Percentiles rank a stretch among this genome's conserved stretches.
phyloP scores from a whole-genome alignment of 2,329 filamentous ascomycete species.

The Phyllosticta ampelicida region DNA sequence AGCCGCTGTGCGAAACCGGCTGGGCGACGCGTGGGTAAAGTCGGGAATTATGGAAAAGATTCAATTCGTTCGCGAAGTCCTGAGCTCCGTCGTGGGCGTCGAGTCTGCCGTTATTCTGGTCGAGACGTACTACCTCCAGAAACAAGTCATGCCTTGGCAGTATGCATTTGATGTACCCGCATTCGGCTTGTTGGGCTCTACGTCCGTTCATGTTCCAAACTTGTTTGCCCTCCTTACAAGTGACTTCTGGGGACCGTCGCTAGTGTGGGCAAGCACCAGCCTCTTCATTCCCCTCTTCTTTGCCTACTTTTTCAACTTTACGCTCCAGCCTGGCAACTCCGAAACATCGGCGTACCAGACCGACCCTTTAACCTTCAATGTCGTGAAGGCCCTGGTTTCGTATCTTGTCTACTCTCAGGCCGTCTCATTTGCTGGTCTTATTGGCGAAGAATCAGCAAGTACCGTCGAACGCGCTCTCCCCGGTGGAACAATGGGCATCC shows the following conservation, averaged over 20 bases:
- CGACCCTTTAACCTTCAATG: constrained; percentile 84
- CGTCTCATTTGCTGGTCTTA: constrained; percentile 50
- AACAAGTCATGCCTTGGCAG: constrained; percentile 58
- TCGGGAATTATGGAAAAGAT: constrained; percentile 57
- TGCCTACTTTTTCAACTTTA: constrained; percentile 89
- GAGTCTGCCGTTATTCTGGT: constrained; percentile 56
- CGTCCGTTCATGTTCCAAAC: constrained; percentile 63
- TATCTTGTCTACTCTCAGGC: constrained; percentile 62
- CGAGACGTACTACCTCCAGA: constrained; percentile 60
- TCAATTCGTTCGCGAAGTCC: constrained; percentile 53
- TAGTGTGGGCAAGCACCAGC: constrained; percentile 66
- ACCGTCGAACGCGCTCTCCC: constrained; percentile 57
- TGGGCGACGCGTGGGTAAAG: constrained; percentile 51
- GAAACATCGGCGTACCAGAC: constrained; percentile 44
- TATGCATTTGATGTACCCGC: constrained; percentile 65
- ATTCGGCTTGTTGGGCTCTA: constrained; percentile 43
- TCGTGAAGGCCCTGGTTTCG: constrained; percentile 71
- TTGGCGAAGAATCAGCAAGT: constrained; percentile 49
- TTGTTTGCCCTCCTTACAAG: constrained; percentile 65
- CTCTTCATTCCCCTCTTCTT: constrained; percentile 57
- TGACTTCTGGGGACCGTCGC: constrained; percentile 74
- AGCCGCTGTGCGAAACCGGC: constrained; percentile 54
- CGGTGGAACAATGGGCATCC: constrained; percentile 58
- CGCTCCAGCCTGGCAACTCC: constrained; percentile 31
- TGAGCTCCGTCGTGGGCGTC: constrained; percentile 62